phyloP scores from a whole-genome alignment of 2,329 filamentous ascomycete species.

The Pseudohalonectria lignicola region DNA sequence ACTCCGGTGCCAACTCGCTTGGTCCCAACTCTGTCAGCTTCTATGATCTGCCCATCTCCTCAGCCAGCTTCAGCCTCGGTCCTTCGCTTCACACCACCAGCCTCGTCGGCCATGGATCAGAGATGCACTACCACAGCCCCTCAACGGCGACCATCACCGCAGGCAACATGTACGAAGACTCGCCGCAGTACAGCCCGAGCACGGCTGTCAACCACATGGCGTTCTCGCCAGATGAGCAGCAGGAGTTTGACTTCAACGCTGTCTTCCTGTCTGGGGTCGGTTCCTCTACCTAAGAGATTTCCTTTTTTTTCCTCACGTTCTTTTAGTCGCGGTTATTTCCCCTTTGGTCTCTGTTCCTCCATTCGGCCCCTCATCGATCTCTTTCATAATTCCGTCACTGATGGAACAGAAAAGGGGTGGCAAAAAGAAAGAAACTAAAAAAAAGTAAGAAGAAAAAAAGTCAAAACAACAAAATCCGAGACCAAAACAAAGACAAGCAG shows the following conservation, averaged over 20 bases:
- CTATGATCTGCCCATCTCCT: constrained; percentile 12
- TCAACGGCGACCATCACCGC: constrained; percentile 14
- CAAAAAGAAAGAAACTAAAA: neutral
- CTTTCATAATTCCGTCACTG: neutral
- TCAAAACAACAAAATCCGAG: neutral
- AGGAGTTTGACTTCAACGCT: constrained; percentile 7
- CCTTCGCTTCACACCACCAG: neutral
- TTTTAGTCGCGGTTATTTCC: neutral
- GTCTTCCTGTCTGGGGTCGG: constrained; percentile 1
- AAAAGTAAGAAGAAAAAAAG: neutral
- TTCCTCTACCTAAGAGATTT: too few species aligned
- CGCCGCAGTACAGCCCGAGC: constrained; percentile 2
- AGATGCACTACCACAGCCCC: constrained; percentile 9
- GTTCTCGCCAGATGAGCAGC: constrained; percentile 6
- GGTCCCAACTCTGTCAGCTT: too few species aligned
- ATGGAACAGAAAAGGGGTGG: neutral
- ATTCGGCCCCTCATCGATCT: neutral
- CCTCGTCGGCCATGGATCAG: too few species aligned
- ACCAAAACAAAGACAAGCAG: neutral
- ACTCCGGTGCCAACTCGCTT: too few species aligned
- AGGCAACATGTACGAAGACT: constrained; percentile 8
- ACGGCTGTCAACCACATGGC: neutral
- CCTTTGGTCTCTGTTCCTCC: too few species aligned
- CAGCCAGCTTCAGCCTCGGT: constrained; percentile 10
- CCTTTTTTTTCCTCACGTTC: too few species aligned